phyloP scores from a whole-genome alignment of 345 rosid species.

The Anastatica hierochuntica region DNA sequence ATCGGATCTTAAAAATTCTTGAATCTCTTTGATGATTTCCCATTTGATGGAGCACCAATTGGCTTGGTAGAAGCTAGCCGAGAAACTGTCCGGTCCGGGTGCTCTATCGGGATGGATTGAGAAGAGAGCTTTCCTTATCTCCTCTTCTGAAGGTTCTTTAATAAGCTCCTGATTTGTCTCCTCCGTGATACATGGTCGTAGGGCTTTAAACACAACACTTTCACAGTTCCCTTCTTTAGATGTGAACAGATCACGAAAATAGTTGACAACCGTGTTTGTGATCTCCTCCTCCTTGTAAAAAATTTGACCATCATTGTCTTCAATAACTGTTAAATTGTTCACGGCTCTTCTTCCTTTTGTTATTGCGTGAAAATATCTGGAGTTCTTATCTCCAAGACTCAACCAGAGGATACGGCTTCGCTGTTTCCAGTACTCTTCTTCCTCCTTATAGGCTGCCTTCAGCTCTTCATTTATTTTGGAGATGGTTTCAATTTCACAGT shows the following conservation, averaged over 20 bases:
- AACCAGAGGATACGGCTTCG: not conserved
- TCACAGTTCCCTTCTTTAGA: not conserved
- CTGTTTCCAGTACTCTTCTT: not conserved
- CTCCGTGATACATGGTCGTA: not conserved
- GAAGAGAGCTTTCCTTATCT: not conserved
- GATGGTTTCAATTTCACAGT: not conserved
- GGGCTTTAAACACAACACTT: not conserved
- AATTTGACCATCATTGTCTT: not conserved
- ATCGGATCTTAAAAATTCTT: not conserved
- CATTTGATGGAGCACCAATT: not conserved
- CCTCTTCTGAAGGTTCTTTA: not conserved
- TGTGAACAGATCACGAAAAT: not conserved
- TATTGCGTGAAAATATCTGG: not conserved
- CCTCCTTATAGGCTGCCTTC: not conserved
- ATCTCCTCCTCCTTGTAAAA: not conserved
- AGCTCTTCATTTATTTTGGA: too few species aligned
- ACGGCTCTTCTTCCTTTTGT: not conserved
- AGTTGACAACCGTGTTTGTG: too few species aligned
- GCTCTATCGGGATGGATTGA: not conserved
- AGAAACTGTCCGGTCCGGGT: not conserved
- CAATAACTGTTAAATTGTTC: not conserved
- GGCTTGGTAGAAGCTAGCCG: not conserved
- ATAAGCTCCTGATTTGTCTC: not conserved
- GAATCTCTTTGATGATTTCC: not conserved
- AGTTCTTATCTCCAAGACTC: not conserved